These are phyloP conservation scores for Oidium heveae DNA, from an alignment of 2,329 filamentous ascomycete genomes.

Conservation along the genomic window DNA sequence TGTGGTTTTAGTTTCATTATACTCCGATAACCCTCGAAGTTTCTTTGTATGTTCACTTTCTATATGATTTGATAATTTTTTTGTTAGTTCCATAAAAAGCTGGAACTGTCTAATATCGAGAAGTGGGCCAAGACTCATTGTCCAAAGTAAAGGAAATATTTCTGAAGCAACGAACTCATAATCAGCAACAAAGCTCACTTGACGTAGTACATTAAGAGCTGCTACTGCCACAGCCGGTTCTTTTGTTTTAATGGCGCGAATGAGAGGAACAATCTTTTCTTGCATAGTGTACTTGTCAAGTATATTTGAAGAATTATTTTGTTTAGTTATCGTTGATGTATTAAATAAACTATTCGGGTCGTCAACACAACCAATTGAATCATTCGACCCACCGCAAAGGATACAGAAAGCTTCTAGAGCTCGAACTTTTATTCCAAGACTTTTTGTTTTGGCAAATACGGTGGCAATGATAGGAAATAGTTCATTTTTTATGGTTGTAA, in stretches of 20 bases:
- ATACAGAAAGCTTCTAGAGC: constrained; percentile 76
- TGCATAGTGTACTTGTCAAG: constrained; percentile 97
- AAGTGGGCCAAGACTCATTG: constrained; percentile 70
- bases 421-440: constrained; percentile 79
- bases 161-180: constrained; percentile 82
- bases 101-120: constrained; percentile 75
- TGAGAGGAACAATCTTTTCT: constrained; percentile 77
- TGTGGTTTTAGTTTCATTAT: constrained; percentile 22
- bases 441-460: constrained; percentile 83
- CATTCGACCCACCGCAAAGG: constrained; percentile 53
- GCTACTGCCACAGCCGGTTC: constrained; percentile 96
- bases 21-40: constrained; percentile 54
- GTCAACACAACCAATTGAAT: constrained; percentile 28
- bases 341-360: constrained; percentile 42
- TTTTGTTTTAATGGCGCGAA: constrained; percentile 89
- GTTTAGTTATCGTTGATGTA: constrained; percentile 23
- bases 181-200: constrained; percentile 63
- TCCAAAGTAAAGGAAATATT: constrained; percentile 72
- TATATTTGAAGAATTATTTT: constrained; percentile 40
- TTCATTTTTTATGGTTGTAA: constrained; percentile 90
- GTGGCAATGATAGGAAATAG: constrained; percentile 76
- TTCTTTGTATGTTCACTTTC: constrained; percentile 79
- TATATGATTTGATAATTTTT: constrained; percentile 49
- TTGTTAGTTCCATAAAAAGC: constrained; percentile 73
- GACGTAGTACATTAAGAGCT: constrained; percentile 56